Percentiles rank a stretch among this genome's conserved stretches.
phyloP scores from a whole-genome alignment of 2,329 filamentous ascomycete genomes.

The Helotiales sp. region DNA sequence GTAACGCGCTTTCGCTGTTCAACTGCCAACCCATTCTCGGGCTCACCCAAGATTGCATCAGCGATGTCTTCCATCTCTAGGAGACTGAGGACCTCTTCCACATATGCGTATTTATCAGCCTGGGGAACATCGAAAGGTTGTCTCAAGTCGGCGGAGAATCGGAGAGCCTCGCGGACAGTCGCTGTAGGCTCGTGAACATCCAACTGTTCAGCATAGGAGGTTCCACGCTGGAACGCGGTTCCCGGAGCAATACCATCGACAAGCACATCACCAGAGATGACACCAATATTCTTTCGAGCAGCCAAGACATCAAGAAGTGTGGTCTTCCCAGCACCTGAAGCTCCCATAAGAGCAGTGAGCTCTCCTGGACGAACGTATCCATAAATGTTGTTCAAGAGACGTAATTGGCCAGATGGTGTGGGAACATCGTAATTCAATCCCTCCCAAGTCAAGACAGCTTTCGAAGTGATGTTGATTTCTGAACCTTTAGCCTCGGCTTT shows the following conservation, averaged over 20 bases:
- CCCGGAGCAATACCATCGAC: conserved; percentile 59
- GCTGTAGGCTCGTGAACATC: conserved; percentile 63
- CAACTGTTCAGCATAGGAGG: conserved; percentile 64
- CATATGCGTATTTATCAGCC: conserved; percentile 63
- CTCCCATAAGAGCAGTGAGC: conserved; percentile 63
- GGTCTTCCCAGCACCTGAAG: conserved; percentile 65
- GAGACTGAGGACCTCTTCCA: conserved; percentile 64
- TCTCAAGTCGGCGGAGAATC: conserved; percentile 65
- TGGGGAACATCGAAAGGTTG: conserved; percentile 58
- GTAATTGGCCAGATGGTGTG: conserved; percentile 42
- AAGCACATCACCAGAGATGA: conserved; percentile 61
- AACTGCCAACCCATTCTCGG: conserved; percentile 59
- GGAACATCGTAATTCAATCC: conserved; percentile 76
- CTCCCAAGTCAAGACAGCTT: conserved; percentile 81
- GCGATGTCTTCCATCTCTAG: conserved; percentile 65
- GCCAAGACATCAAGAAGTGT: conserved; percentile 66
- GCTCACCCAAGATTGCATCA: conserved; percentile 64
- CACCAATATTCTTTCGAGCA: conserved; percentile 62
- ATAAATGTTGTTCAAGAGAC: conserved; percentile 59
- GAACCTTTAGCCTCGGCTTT: conserved; percentile 44
- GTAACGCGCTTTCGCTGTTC: conserved; percentile 70
- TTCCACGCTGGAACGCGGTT: conserved; percentile 62
- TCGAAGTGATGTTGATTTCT: conserved; percentile 58
- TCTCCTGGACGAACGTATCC: conserved; percentile 62
- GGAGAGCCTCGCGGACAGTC: conserved; percentile 65